phyloP scores from a whole-genome alignment of 148 eudicot genomes.

The Amaranthus palmeri region DNA sequence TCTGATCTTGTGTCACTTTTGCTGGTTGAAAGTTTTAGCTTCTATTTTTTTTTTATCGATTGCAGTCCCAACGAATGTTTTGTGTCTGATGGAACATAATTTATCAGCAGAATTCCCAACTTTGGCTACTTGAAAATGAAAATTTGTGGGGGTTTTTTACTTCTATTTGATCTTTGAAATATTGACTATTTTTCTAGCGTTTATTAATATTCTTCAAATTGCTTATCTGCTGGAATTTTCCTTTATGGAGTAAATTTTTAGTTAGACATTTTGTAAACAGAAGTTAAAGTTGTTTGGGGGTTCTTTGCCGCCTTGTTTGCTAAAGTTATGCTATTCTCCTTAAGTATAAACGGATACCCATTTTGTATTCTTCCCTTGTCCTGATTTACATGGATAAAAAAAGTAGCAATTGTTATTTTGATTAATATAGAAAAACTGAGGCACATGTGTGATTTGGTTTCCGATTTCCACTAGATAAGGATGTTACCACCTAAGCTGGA shows the following conservation, averaged over 20 bases:
- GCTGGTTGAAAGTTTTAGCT: conserved; percentile 12
- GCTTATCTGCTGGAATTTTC: too few species aligned
- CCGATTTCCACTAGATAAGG: conserved; percentile 20
- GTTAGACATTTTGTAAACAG: too few species aligned
- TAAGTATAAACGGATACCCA: not conserved
- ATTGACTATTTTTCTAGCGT: too few species aligned
- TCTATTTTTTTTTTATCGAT: not conserved
- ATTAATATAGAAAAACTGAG: conserved; percentile 2
- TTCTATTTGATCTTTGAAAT: too few species aligned
- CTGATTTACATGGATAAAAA: too few species aligned
- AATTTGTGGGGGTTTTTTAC: too few species aligned
- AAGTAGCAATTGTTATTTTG: too few species aligned
- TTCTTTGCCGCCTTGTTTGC: not conserved
- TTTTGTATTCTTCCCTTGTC: not conserved
- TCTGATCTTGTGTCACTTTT: conserved; percentile 24
- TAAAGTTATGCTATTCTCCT: not conserved
- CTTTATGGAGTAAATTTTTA: too few species aligned
- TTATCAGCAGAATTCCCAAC: too few species aligned
- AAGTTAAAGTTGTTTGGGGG: not conserved
- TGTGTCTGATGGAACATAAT: not conserved
- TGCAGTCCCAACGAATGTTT: conserved; percentile 2
- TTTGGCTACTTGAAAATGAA: too few species aligned
- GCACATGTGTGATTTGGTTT: not conserved
- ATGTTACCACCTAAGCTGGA: conserved; percentile 30
- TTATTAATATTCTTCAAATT: too few species aligned